Conservation (phyloP, 176 grass and related monocot species). For the Musa beccarii region DNA sequence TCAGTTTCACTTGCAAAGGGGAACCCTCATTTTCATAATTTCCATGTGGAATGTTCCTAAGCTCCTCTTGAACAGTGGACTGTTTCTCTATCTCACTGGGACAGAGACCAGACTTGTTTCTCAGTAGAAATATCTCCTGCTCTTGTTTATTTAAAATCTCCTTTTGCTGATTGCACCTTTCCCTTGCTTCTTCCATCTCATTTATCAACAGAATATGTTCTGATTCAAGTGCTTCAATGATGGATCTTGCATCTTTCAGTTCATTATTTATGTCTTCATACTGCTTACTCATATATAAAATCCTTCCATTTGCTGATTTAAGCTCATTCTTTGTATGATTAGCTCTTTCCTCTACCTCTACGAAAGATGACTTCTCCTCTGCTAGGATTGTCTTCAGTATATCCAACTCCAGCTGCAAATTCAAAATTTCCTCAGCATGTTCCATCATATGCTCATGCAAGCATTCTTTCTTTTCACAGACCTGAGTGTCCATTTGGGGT, state of each 20-base stretch:
- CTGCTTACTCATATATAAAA: conserved; percentile 24
- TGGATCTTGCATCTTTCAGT: conserved; percentile 48
- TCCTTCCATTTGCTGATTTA: conserved; percentile 31
- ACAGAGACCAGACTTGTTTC: conserved; percentile 28
- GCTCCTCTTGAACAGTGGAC: conserved; percentile 30
- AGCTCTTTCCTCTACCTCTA: conserved; percentile 35
- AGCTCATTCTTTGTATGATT: conserved; percentile 32
- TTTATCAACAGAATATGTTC: conserved; percentile 68
- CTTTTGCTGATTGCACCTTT: conserved; percentile 28
- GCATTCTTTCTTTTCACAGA: conserved; percentile 15
- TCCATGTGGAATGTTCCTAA: conserved; percentile 35
- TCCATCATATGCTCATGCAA: conserved; percentile 23
- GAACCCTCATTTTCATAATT: conserved; percentile 63
- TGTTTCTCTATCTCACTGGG: conserved; percentile 3
- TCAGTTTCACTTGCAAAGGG: conserved; percentile 69
- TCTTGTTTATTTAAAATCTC: conserved; percentile 30
- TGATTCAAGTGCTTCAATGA: conserved; percentile 74
- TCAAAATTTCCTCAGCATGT: conserved; percentile 43
- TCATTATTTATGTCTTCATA: conserved; percentile 37
- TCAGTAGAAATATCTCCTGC: conserved; percentile 39
- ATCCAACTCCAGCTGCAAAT: conserved; percentile 68
- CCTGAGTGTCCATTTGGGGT: conserved; percentile 10
- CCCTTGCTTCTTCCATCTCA: conserved; percentile 55
- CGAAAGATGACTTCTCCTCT: conserved; percentile 53
- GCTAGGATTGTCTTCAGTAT: conserved; percentile 63